A percentile compares a stretch with the other conserved stretches of the same genome.
phyloP scores from a whole-genome alignment of 192 early-diverging fungal species.

The Chytriomyces sp. region DNA sequence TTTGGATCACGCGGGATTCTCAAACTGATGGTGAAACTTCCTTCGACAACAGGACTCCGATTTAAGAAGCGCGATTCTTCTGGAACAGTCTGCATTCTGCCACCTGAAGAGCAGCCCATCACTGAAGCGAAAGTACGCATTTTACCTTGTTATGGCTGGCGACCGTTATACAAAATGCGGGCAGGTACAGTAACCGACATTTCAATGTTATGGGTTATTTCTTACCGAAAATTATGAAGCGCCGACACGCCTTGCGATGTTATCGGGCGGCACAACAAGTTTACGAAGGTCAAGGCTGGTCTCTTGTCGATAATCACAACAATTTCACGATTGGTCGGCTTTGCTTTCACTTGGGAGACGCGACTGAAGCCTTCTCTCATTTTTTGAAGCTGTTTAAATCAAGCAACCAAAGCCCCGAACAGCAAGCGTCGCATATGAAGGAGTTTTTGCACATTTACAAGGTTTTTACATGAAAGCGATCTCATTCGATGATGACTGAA shows the following conservation, averaged over 20 bases:
- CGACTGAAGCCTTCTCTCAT: conserved; percentile 75
- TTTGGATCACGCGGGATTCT: conserved; percentile 19
- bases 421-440: conserved; percentile 71
- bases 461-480: conserved; percentile 42
- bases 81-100: conserved; percentile 90
- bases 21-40: neutral
- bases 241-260: conserved; percentile 78
- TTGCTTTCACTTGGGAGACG: conserved; percentile 74
- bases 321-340: conserved; percentile 86
- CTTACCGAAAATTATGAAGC: conserved; percentile 45
- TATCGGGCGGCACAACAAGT: conserved; percentile 68
- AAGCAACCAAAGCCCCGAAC: conserved; percentile 65
- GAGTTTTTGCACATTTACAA: conserved; percentile 82
- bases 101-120: conserved; percentile 70
- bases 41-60: conserved; percentile 70
- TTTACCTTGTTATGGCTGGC: conserved; percentile 86
- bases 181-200: conserved; percentile 58
- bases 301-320: conserved; percentile 85
- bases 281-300: conserved; percentile 69
- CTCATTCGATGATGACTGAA: neutral
- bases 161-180: conserved; percentile 79
- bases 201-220: neutral
- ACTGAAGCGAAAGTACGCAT: conserved; percentile 84
- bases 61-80: conserved; percentile 74
- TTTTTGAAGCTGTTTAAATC: conserved; percentile 77